phyloP scores from a whole-genome alignment of 257 asterid species.

The Solanum gracilifrons region DNA sequence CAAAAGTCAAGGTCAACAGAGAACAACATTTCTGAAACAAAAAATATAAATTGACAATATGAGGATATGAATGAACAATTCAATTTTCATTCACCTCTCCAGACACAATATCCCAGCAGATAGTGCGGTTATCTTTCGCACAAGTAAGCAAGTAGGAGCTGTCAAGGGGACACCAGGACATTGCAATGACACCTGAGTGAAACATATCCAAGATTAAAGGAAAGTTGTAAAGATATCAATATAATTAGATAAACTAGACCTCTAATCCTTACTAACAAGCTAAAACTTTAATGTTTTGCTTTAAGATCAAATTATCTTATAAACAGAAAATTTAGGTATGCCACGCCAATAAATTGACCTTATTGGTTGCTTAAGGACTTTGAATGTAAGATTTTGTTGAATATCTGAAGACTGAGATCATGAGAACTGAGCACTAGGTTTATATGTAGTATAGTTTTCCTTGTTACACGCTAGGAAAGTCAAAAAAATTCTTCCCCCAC shows the following conservation, averaged over 20 bases:
- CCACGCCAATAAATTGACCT: neutral
- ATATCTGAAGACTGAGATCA: neutral
- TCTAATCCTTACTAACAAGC: neutral
- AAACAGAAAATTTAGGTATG: neutral
- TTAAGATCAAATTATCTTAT: neutral
- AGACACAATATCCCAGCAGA: slow-evolving; percentile 87
- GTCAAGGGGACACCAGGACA: slow-evolving; percentile 98
- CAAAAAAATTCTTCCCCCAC: neutral
- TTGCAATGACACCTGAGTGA: slow-evolving; percentile 81
- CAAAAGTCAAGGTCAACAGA: neutral
- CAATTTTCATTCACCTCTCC: slow-evolving; percentile 54
- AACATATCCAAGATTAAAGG: neutral
- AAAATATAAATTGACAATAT: neutral
- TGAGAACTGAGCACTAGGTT: neutral
- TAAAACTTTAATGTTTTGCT: neutral
- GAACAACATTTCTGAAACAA: neutral
- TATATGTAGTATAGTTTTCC: neutral
- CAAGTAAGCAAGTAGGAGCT: slow-evolving; percentile 94
- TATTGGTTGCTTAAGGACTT: neutral
- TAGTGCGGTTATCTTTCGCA: slow-evolving; percentile 96
- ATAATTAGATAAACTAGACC: neutral
- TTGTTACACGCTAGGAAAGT: neutral
- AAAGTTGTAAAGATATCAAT: neutral
- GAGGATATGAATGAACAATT: neutral
- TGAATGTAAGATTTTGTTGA: neutral